phyloP scores from a whole-genome alignment of 805 yeast genomes.

The Candida insectorum region DNA sequence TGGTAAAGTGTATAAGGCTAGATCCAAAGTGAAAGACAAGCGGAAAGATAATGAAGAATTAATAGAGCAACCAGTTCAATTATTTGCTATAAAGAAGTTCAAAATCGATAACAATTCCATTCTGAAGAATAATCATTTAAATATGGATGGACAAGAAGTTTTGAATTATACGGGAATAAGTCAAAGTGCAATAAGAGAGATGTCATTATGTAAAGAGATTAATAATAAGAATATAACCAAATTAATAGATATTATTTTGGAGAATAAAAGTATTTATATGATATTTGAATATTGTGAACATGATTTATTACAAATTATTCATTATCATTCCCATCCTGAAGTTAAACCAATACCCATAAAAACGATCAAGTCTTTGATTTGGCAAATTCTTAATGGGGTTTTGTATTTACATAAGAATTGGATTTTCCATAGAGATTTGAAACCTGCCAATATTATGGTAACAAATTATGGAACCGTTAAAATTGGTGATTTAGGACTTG shows the following conservation, averaged over 20 bases:
- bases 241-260: constrained; percentile 78
- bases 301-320: constrained; percentile 90
- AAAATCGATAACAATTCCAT: constrained; percentile 63
- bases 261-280: constrained; percentile 88
- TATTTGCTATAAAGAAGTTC: constrained; percentile 91
- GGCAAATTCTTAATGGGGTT: constrained; percentile 92
- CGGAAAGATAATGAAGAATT: constrained; percentile 14
- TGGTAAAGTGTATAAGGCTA: constrained; percentile 90
- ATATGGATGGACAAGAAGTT: constrained; percentile 70
- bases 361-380: constrained; percentile 78
- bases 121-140: constrained; percentile 37
- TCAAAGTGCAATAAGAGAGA: constrained; percentile 93
- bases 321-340: constrained; percentile 90
- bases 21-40: constrained; percentile 33
- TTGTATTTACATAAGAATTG: constrained; percentile 91
- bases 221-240: constrained; percentile 75
- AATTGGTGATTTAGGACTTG: constrained; percentile 92
- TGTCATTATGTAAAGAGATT: constrained; percentile 90
- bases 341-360: constrained; percentile 71
- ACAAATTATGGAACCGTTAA: constrained; percentile 86
- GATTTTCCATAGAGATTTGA: constrained; percentile 92
- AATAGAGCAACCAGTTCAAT: constrained; percentile 12
- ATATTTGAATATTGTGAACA: constrained; percentile 96
- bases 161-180: constrained; percentile 91
- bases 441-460: constrained; percentile 98